These are phyloP conservation scores for Phyllosticta citrichinensis DNA, from an alignment of 2,329 filamentous ascomycete species.

Conservation along the genomic window DNA sequence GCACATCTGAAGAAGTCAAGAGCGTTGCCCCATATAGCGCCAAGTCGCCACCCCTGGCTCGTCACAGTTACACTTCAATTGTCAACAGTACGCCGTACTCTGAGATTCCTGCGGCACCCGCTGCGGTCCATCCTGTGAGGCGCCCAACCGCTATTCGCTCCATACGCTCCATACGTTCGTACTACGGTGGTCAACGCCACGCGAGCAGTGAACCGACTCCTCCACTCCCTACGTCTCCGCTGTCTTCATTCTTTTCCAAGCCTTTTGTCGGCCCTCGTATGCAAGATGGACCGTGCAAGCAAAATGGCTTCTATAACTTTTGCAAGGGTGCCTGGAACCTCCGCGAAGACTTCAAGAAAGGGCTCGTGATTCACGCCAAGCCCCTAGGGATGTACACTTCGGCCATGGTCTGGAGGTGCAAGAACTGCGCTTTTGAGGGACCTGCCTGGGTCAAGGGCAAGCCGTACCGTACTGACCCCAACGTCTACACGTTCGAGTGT, in stretches of 20 bases:
- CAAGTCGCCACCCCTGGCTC: not conserved
- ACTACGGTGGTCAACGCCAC: not conserved
- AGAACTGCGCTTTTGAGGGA: slow-evolving; percentile 25
- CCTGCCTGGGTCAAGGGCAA: slow-evolving; percentile 16
- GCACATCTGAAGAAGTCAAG: not conserved
- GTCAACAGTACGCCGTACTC: slow-evolving; percentile 2
- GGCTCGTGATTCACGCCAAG: slow-evolving; percentile 19
- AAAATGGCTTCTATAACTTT: slow-evolving; percentile 33
- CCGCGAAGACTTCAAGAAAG: slow-evolving; percentile 25
- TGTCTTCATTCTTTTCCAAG: not conserved
- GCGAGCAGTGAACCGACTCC: not conserved
- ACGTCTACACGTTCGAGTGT: slow-evolving; percentile 14
- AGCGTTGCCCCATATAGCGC: not conserved
- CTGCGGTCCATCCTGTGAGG: not conserved
- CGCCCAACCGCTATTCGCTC: not conserved
- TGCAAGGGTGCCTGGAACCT: slow-evolving; percentile 31
- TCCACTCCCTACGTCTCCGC: not conserved
- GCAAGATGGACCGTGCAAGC: slow-evolving; percentile 26
- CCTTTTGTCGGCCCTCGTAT: not conserved
- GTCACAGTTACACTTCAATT: slow-evolving; percentile 9
- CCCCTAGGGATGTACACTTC: slow-evolving; percentile 27
- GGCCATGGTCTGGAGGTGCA: slow-evolving; percentile 26
- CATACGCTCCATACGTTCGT: not conserved
- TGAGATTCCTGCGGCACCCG: not conserved
- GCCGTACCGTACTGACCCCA: slow-evolving; percentile 21